Evolutionary conservation across 306 rosid species (phyloP).

Genomic region (Quercus mongolica): DNA sequence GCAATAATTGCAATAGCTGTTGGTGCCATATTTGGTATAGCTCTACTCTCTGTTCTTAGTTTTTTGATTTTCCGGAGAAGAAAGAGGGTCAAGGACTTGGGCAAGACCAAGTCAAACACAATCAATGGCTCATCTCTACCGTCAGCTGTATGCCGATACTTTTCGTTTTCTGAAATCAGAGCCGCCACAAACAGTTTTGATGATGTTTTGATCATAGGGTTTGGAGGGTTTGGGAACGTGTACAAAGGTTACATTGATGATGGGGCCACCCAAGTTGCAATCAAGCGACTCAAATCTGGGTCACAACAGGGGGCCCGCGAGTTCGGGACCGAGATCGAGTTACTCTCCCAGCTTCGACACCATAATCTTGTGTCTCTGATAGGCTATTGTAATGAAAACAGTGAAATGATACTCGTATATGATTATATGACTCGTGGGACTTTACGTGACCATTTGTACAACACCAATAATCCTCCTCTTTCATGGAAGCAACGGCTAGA

Average conservation of each 20-base stretch:
- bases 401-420: not conserved
- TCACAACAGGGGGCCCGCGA: constrained; percentile 36
- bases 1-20: not conserved
- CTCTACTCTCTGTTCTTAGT: not conserved
- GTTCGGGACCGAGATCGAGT: constrained; percentile 33
- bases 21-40: constrained; percentile 3
- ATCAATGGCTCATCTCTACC: too few species aligned
- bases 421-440: not conserved
- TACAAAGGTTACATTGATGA: constrained; percentile 23
- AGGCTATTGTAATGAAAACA: not conserved
- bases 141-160: constrained; percentile 4
- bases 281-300: constrained; percentile 34
- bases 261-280: constrained; percentile 5
- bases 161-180: constrained; percentile 16
- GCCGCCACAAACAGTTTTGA: constrained; percentile 26
- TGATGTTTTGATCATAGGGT: constrained; percentile 4
- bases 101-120: too few species aligned
- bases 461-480: not conserved
- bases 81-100: not conserved
- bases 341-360: constrained; percentile 13
- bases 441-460: not conserved
- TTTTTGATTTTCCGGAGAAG: not conserved
- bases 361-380: constrained; percentile 23
- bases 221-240: constrained; percentile 34
- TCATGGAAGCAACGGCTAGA: not conserved